phyloP scores from a whole-genome alignment of 2,329 filamentous ascomycete genomes.

The Ascochyta fabae region DNA sequence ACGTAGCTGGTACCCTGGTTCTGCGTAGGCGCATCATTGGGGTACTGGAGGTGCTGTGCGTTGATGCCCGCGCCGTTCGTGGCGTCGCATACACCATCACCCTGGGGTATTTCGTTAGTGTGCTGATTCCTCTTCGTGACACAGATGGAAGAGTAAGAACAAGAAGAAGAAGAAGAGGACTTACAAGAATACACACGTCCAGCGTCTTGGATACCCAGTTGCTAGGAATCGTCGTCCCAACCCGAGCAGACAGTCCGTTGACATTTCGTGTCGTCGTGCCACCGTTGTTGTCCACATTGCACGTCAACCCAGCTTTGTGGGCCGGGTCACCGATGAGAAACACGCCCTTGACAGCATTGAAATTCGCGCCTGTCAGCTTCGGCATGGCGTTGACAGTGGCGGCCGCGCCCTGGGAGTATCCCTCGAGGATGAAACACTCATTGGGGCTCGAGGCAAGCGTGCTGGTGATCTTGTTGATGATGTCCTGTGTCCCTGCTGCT shows the following conservation, averaged over 20 bases:
- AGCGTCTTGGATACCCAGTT: constrained; percentile 47
- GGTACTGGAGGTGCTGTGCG: constrained; percentile 39
- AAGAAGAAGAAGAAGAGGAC: constrained; percentile 5
- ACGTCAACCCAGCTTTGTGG: constrained; percentile 41
- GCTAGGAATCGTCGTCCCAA: constrained; percentile 26
- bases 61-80: constrained; percentile 43
- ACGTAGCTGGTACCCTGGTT: constrained; percentile 37
- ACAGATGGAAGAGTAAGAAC: too few species aligned
- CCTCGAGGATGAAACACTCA: constrained; percentile 48
- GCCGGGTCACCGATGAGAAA: constrained; percentile 46
- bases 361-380: constrained; percentile 38
- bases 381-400: constrained; percentile 46
- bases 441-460: constrained; percentile 32
- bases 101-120: constrained; percentile 20
- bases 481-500: constrained; percentile 37
- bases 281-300: constrained; percentile 47
- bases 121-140: neutral
- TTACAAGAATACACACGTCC: constrained; percentile 47
- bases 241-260: constrained; percentile 26
- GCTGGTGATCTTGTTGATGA: constrained; percentile 41
- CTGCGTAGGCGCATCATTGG: constrained; percentile 34
- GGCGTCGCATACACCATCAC: constrained; percentile 48
- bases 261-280: constrained; percentile 43
- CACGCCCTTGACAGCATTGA: constrained; percentile 48
- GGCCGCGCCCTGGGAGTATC: constrained; percentile 48